Conservation (phyloP, 805 yeast species). For the Priceomyces castillae region DNA sequence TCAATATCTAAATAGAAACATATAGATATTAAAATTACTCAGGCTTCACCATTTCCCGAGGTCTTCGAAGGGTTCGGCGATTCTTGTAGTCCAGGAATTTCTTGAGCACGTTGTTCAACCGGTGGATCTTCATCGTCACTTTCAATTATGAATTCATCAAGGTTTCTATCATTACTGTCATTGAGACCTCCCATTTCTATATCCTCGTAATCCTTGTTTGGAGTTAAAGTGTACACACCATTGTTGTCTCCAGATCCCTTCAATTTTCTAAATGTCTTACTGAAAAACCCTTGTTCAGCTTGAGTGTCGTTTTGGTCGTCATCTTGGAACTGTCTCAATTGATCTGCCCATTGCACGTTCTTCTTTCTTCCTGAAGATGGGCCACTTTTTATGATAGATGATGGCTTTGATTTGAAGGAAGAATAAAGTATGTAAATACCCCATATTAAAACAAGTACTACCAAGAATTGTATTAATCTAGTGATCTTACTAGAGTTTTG, state of each 20-base stretch:
- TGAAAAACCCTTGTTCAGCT: constrained; percentile 35
- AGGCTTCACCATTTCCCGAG: not conserved
- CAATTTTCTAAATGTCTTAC: constrained; percentile 33
- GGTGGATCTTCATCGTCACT: constrained; percentile 44
- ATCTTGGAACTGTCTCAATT: constrained; percentile 33
- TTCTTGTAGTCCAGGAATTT: not conserved
- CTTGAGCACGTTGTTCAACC: not conserved
- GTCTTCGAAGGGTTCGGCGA: not conserved
- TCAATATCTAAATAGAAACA: not conserved
- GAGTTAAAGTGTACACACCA: constrained; percentile 27
- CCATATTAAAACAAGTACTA: constrained; percentile 38
- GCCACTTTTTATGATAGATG: constrained; percentile 40
- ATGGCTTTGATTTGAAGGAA: constrained; percentile 36
- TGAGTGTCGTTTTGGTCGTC: constrained; percentile 22
- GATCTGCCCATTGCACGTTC: constrained; percentile 49
- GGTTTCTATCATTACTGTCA: constrained; percentile 10
- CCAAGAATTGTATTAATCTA: constrained; percentile 39
- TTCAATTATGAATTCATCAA: constrained; percentile 46
- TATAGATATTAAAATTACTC: not conserved
- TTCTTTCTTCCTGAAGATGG: constrained; percentile 33
- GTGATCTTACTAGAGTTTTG: constrained; percentile 24
- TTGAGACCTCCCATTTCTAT: constrained; percentile 42
- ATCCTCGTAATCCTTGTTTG: constrained; percentile 25
- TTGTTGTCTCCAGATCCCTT: constrained; percentile 23
- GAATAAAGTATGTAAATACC: constrained; percentile 38